These are phyloP conservation scores for Discostella stelligeroides DNA, from an alignment of 108 stramenopile species.

Conservation along the genomic window DNA sequence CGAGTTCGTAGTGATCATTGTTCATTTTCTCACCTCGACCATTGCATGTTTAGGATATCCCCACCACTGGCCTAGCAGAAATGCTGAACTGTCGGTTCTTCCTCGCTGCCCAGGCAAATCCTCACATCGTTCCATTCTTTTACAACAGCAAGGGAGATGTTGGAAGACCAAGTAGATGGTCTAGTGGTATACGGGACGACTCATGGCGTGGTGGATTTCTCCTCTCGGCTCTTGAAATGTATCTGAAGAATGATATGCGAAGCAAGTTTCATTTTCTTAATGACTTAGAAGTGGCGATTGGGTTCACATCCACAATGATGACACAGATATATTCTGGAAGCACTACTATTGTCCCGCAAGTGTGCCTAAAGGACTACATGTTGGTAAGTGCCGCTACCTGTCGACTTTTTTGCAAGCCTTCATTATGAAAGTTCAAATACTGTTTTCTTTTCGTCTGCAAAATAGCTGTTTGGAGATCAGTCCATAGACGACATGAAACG, in stretches of 20 bases:
- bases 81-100: slow-evolving; percentile 97
- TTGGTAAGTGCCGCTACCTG: slow-evolving; percentile 36
- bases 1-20: background rate
- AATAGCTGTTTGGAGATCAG: slow-evolving; percentile 70
- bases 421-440: background rate
- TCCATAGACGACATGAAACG: slow-evolving; percentile 50
- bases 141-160: slow-evolving; percentile 84
- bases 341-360: slow-evolving; percentile 88
- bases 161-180: slow-evolving; percentile 87
- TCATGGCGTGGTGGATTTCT: slow-evolving; percentile 89
- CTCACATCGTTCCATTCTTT: slow-evolving; percentile 85
- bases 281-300: slow-evolving; percentile 86
- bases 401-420: background rate
- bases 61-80: slow-evolving; percentile 84
- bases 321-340: slow-evolving; percentile 70
- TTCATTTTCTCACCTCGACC: background rate
- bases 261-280: slow-evolving; percentile 81
- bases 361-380: slow-evolving; percentile 71
- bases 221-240: slow-evolving; percentile 56
- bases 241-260: slow-evolving; percentile 82
- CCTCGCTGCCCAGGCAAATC: slow-evolving; percentile 91
- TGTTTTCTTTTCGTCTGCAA: background rate
- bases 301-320: slow-evolving; percentile 83
- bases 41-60: slow-evolving; percentile 71
- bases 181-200: slow-evolving; percentile 56